Percentiles rank a stretch among this genome's conserved stretches.
Conservation (phyloP, 1,284 basidiomycete species). For the Trametes hirsuta region DNA sequence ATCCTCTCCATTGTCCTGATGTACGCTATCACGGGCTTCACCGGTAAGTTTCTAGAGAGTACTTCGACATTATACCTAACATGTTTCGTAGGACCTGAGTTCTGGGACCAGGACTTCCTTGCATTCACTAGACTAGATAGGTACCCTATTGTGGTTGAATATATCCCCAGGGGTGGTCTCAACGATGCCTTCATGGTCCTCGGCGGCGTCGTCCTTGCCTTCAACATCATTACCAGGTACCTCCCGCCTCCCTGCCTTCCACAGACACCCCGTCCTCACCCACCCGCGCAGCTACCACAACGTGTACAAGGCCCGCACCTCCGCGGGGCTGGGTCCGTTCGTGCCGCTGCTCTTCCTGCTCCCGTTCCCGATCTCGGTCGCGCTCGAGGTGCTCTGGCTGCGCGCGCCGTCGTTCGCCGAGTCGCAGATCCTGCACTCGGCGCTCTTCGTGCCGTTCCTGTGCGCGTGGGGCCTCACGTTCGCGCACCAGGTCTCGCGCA, state of each 20-base stretch:
- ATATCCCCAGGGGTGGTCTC: slow-evolving; percentile 70
- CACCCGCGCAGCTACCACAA: slow-evolving; percentile 65
- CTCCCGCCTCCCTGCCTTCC: not conserved
- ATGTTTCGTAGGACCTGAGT: slow-evolving; percentile 58
- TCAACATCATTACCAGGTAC: slow-evolving; percentile 82
- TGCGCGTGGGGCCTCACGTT: slow-evolving; percentile 90
- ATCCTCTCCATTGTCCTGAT: slow-evolving; percentile 87
- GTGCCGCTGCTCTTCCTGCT: slow-evolving; percentile 77
- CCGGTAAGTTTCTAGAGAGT: slow-evolving; percentile 49
- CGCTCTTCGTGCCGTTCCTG: slow-evolving; percentile 85
- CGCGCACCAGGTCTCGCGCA: slow-evolving; percentile 85
- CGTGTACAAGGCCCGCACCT: slow-evolving; percentile 59
- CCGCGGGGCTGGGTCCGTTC: slow-evolving; percentile 40
- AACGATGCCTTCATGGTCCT: slow-evolving; percentile 92
- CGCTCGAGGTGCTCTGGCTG: slow-evolving; percentile 82
- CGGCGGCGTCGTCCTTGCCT: slow-evolving; percentile 71
- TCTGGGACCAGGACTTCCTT: slow-evolving; percentile 84
- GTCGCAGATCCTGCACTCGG: slow-evolving; percentile 61
- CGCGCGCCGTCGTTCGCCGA: slow-evolving; percentile 61
- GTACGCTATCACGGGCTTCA: slow-evolving; percentile 79
- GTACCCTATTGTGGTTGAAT: slow-evolving; percentile 48
- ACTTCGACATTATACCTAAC: not conserved
- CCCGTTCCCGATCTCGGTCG: slow-evolving; percentile 76
- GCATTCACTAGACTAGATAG: slow-evolving; percentile 61
- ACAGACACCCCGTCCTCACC: not conserved